These are phyloP conservation scores for Tympanopsis confertula DNA, from an alignment of 2,329 filamentous ascomycete genomes.

Conservation along the genomic window DNA sequence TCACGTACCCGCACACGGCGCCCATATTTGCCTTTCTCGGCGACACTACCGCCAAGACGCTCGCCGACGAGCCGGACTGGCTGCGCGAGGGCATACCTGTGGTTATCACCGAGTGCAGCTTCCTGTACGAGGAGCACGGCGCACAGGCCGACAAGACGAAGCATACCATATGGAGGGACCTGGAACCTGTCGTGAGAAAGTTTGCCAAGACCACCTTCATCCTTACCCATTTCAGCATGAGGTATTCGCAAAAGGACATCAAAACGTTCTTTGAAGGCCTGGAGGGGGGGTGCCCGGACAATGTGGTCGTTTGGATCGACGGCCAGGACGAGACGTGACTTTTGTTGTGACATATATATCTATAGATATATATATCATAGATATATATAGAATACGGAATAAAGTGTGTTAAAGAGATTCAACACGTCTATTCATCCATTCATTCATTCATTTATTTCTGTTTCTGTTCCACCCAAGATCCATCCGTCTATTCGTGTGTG, in stretches of 20 bases:
- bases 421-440: too few relatives aligned
- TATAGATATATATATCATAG: too few relatives aligned
- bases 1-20: constrained; percentile 24
- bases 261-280: constrained; percentile 26
- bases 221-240: constrained; percentile 32
- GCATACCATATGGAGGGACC: constrained; percentile 32
- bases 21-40: constrained; percentile 35
- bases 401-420: too few relatives aligned
- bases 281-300: constrained; percentile 19
- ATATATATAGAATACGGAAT: too few relatives aligned
- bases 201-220: constrained; percentile 31
- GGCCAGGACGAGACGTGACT: constrained; percentile 11
- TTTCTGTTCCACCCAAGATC: too few relatives aligned
- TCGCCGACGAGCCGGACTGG: constrained; percentile 26
- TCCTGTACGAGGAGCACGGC: constrained; percentile 28
- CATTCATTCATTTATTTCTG: too few relatives aligned
- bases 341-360: too few relatives aligned
- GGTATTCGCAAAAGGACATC: constrained; percentile 28
- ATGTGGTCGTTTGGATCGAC: constrained; percentile 35
- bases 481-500: too few relatives aligned
- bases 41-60: constrained; percentile 28
- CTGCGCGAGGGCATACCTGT: constrained; percentile 24
- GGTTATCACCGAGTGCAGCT: constrained; percentile 37
- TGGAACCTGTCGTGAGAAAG: constrained; percentile 28
- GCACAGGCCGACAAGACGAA: constrained; percentile 31